Base-by-base conservation (phyloP, 2,329 filamentous ascomycete genomes). In the Stachybotrys chartarum region DNA sequence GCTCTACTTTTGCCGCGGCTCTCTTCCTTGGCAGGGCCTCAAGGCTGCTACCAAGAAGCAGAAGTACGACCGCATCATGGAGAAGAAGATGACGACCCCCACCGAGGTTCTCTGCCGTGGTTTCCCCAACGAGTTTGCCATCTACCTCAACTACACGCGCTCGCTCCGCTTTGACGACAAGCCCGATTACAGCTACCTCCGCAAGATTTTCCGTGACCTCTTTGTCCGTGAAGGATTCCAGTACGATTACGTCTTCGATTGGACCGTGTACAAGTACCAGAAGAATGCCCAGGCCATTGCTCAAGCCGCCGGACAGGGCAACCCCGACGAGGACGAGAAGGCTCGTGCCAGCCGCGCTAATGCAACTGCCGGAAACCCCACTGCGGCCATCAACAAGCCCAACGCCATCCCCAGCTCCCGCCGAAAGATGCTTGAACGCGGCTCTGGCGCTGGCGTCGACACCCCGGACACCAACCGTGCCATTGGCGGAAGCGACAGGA, bases 31-130 rank as follows among this genome's bases (percentile, higher is more conserved):
- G 94, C 94, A 99, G 80, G 94, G 94, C 56, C 82, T 97, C 55
- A 97, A 97, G 85, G 93, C 93, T 78, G 93, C 93, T 65, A 97
- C 92, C 63, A 97, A 97, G 86, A 97, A 97, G 87, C 93, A 97
- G 80, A 99, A 99, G 81, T 97, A 99, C 72, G 94, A 99, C 78
- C 86, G 93, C 62, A 99, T 99, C 78, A 97, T 97, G 93, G 94
- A 99, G 83, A 99, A 99, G 87, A 99, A 99, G 90, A 97, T 97
- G 94, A 99, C 94, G 14, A 99, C 94, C 3, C 92, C 94, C 8
- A 97, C 93, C 65, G 93, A 99, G 77, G 92, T 97, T 51, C 90
- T 99, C 52, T 99, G 94, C 86, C 91, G 93, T 73, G 94, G 94
- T 64, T 97, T 99, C 81, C 94, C 94, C 66, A 97, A 97, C 75